Evolutionary conservation across 306 rosid genomes (phyloP), one percentile per base, ranked within the genome.

Genomic region (Cyamopsis tetragonoloba): DNA sequence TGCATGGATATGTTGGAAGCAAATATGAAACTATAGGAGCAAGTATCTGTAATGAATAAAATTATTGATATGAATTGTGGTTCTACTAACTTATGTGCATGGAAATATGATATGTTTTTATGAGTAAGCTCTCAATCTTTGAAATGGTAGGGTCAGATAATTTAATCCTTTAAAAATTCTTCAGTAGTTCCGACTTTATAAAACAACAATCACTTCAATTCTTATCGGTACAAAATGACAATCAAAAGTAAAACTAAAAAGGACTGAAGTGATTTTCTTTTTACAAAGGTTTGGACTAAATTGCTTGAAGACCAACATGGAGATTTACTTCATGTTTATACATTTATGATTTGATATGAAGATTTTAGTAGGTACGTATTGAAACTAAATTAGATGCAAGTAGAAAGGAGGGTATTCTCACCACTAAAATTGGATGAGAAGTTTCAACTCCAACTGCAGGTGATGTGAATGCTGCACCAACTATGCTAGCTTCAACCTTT

Each of bases 371-470:
- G 19, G 34, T 38, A 46, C 37, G 41, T 1, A 6, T 19, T 49
- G 13, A 43, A 22, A 62, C 22, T 5, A 28, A 41, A 11, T 32
- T 14, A 8, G 46, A 49, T 11, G 63, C 15, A 38, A 28, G 10
- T 4, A 46, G n/a, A n/a, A n/a, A n/a, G n/a, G 2, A 26, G 7
- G 6, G 14, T 44, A 28, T 59, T 44, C 96, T 85, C 54, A 93
- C 97, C 86, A 63, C 55, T 60, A 83, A 70, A 68, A 93, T 65
- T 4, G 97, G 89, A 80, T 93, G 91, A 24, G 97, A 67, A 70
- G 95, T 65, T 80, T 85, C 86, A 68, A 93, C 91, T 70, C 97
- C 91, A 65, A 93, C 87, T 0, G 99, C 99, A 11, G 99, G 99
- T 19, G 99, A 86, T 31, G 99, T 88, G 64, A 93, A 65, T 63